A percentile compares a stretch with the other conserved stretches of the same genome.
phyloP scores from a whole-genome alignment of 306 rosid species.

The Vicia sativa region DNA sequence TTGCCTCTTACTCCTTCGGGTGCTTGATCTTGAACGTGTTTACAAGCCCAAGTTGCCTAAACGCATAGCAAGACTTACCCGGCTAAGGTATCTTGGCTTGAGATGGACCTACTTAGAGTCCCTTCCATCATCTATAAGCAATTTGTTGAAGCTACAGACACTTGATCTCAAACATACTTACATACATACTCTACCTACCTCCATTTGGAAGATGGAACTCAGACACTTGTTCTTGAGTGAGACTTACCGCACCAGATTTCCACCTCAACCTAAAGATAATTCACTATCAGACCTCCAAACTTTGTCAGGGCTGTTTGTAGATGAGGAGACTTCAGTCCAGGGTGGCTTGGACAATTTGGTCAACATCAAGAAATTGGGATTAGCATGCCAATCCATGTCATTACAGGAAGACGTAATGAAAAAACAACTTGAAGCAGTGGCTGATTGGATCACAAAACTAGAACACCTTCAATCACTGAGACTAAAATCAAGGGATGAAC shows the following conservation, averaged over 20 bases:
- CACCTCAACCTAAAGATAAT: constrained; percentile 1
- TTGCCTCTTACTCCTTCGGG: constrained; percentile 23
- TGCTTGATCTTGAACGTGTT: constrained; percentile 55
- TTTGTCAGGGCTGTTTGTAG: constrained; percentile 46
- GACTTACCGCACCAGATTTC: constrained; percentile 27
- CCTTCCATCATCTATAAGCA: constrained; percentile 42
- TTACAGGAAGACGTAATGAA: background rate
- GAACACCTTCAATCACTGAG: constrained; percentile 32
- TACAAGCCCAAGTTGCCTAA: constrained; percentile 48
- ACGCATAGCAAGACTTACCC: constrained; percentile 28
- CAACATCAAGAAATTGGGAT: constrained; percentile 41
- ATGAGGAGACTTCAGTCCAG: constrained; percentile 35
- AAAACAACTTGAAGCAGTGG: constrained; percentile 28
- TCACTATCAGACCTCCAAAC: constrained; percentile 39
- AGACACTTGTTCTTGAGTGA: constrained; percentile 45
- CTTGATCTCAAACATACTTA: constrained; percentile 51
- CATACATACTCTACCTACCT: constrained; percentile 38
- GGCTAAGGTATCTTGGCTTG: constrained; percentile 49
- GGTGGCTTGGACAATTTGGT: constrained; percentile 36
- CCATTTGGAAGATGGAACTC: constrained; percentile 47
- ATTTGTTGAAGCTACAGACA: constrained; percentile 41
- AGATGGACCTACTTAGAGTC: constrained; percentile 47
- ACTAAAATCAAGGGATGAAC: constrained; percentile 40
- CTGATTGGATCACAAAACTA: constrained; percentile 31
- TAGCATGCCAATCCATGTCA: constrained; percentile 42